Conservation (phyloP, 805 yeast genomes). For the Barnettozyma sucrosica region DNA sequence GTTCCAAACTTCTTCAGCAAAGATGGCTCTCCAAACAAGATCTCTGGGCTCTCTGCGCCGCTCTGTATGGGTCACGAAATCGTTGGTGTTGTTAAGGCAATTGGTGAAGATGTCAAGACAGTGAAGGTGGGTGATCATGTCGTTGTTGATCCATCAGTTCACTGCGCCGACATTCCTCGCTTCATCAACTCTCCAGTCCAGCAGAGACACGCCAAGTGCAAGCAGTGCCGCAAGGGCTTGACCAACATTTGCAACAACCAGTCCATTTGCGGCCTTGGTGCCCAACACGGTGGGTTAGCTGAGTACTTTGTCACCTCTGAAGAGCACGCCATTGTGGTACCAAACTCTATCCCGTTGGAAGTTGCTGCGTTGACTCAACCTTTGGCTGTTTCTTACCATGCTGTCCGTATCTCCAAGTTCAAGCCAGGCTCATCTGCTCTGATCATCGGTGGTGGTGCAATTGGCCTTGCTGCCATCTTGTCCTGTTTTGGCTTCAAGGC, state of each 20-base stretch:
- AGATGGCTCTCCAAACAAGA: slow-evolving; percentile 31
- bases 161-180: slow-evolving; percentile 43
- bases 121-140: slow-evolving; percentile 52
- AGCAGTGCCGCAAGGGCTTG: slow-evolving; percentile 43
- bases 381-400: slow-evolving; percentile 56
- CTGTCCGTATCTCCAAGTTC: slow-evolving; percentile 37
- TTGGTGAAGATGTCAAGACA: slow-evolving; percentile 41
- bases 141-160: slow-evolving; percentile 56
- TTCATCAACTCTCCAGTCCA: slow-evolving; percentile 31
- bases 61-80: slow-evolving; percentile 51
- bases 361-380: slow-evolving; percentile 55
- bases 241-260: slow-evolving; percentile 48
- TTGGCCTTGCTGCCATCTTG: slow-evolving; percentile 44
- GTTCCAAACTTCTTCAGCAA: slow-evolving; percentile 56
- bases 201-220: slow-evolving; percentile 31
- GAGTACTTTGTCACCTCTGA: slow-evolving; percentile 41
- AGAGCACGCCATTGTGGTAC: slow-evolving; percentile 36
- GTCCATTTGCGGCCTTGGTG: slow-evolving; percentile 51
- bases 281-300: slow-evolving; percentile 49
- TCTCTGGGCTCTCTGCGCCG: slow-evolving; percentile 38
- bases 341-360: slow-evolving; percentile 35
- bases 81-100: slow-evolving; percentile 38
- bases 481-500: slow-evolving; percentile 44
- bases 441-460: slow-evolving; percentile 51
- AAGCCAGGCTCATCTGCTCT: slow-evolving; percentile 40